Evolutionary conservation across 192 early-diverging fungal species (phyloP), one percentile per base, ranked within the genome.

Genomic region (Entomortierella beljakovae): DNA sequence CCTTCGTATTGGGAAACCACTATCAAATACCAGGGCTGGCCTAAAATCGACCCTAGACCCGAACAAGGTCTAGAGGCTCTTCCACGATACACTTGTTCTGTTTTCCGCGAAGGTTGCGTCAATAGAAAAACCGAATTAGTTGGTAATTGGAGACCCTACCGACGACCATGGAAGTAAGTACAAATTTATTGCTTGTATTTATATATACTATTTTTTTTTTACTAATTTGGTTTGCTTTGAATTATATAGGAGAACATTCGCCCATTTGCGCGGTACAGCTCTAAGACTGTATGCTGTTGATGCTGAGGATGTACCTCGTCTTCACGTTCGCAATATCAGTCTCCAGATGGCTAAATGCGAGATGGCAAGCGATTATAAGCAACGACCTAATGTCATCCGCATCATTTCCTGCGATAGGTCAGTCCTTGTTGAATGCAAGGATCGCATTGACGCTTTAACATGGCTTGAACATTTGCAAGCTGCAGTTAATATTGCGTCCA

Each of bases 381-480:
- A 85, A 55, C 71, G 82, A 6, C 62, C 81, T 2, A 61, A 87
- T 42, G 84, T 87, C 15, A 62, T 87, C 33, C 81, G 86, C 9
- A 74, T 87, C 43, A 70, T 59, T 16, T 68, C 80, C 16, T 55
- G 80, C 34, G 83, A 82, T 33, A 67, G 84, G 13, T 81, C 83
- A 7, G 57, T 85, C n/a, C 56, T 87, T 49, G 23, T 87, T 1
- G 74, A 81, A 51, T 81, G 68, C 33, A 75, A 62, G 25, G 73
- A 74, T 29, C 69, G 81, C 9, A 64, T 77, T 18, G 80, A 87
- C 23, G 56, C 69, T 3, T 52, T 82, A 43, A 68, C 73, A 0
- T 87, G 83, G 83, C 61, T 87, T 2, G 82, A 85, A 38, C 72
- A 80, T 18, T 49, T 87, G 32, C 83, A 87, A 57, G 80, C 86